These are phyloP conservation scores for Coccomyxa subellipsoidea DNA, from an alignment of 163 green algal genomes.

Conservation along the genomic window DNA sequence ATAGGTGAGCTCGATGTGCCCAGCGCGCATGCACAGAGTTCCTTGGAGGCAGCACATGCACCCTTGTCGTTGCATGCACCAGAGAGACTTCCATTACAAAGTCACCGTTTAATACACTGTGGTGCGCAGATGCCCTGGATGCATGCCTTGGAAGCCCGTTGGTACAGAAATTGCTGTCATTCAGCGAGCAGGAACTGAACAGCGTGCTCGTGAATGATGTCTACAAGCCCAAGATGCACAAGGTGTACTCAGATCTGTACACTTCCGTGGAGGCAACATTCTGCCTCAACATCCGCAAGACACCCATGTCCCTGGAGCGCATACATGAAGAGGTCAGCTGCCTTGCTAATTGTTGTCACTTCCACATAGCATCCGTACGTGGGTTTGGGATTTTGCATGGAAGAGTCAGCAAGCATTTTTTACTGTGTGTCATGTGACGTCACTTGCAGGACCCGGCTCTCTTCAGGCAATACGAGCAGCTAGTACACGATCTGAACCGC, in stretches of 20 bases:
- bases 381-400: too few species aligned
- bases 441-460: conserved; percentile 36
- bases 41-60: neutral
- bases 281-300: conserved; percentile 45
- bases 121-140: conserved; percentile 16
- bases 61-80: neutral
- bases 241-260: conserved; percentile 31
- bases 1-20: neutral
- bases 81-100: neutral
- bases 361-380: neutral
- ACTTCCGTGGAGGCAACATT: conserved; percentile 45
- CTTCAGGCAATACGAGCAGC: conserved; percentile 25
- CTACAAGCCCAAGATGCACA: conserved; percentile 66
- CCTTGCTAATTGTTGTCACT: neutral
- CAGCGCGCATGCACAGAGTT: neutral
- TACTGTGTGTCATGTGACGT: neutral
- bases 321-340: conserved; percentile 25
- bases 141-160: conserved; percentile 17
- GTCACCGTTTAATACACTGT: neutral
- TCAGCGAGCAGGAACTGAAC: conserved; percentile 16
- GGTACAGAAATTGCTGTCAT: conserved; percentile 9
- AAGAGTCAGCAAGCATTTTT: too few species aligned
- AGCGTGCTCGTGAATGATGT: conserved; percentile 40
- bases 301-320: conserved; percentile 22
- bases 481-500: conserved; percentile 9